Evolutionary conservation across 345 rosid genomes (phyloP), one percentile per base, ranked within the genome.

Genomic region (Eucalyptus cloeziana): DNA sequence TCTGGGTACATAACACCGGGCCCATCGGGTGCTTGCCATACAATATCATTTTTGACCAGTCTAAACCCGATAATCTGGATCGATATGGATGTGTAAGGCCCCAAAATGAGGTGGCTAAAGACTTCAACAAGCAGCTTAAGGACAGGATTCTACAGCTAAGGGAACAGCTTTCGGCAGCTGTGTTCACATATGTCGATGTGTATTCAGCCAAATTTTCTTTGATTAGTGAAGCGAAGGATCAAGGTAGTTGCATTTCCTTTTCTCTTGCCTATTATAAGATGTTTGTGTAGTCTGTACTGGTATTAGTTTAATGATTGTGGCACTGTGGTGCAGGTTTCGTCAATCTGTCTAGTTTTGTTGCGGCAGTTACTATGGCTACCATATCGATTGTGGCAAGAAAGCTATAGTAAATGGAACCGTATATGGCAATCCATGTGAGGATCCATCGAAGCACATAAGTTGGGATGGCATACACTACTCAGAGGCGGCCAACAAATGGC

Each of bases 401-500:
- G 94, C 94, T 51, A 88, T 91, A 43, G 93, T 93, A 54, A 95
- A 95, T 88, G 97, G 97, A 51, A 94, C 96, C 80, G 94, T 92
- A 58, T 96, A 94, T 88, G 96, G 96, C 22, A 89, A 92, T 86
- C 94, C 98, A 3, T 96, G 98, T 88, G 47, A 89, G 69, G 87
- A 93, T 88, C 98, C 96, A 45, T 91, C 91, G 27, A 90, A 17
- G 88, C 95, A 93, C 90, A 89, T 96, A 40, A 96, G 96, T 90
- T 97, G 99, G 96, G 98, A 97, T 91, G 98, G 96, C 6, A 93
- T 95, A 88, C 98, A 95, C 92, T 96, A 94, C 91, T 86, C 96
- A 1, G 90, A 95, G 89, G 95, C 97, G 5, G 96, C 96, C 8
- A 95, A 96, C 87, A 62, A 85, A 88, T 93, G 94, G 92, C 87